Percentiles rank a stretch among this genome's conserved stretches.
Conservation (phyloP, 768 basidiomycete genomes). For the Pleurotus citrinopileatus region DNA sequence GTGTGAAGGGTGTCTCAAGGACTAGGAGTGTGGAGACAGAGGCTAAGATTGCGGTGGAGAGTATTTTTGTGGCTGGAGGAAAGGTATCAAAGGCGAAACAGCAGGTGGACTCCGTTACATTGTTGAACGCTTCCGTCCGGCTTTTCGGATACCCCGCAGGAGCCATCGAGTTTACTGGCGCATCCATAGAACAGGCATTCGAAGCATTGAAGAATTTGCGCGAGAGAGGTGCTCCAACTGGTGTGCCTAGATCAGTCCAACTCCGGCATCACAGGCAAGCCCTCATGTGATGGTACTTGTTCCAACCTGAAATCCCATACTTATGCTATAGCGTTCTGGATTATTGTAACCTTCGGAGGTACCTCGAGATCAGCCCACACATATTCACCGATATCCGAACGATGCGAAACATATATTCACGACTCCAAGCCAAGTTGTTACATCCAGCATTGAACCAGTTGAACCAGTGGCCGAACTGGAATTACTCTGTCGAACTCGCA, state of each 20-base stretch:
- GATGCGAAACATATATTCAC: neutral
- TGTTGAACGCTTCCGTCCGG: neutral
- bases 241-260: neutral
- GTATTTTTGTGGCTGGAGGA: neutral
- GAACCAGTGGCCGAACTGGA: neutral
- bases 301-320: neutral
- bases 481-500: neutral
- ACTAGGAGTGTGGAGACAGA: neutral
- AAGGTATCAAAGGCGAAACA: neutral
- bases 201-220: neutral
- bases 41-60: neutral
- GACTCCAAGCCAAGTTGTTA: neutral
- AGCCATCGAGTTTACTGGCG: neutral
- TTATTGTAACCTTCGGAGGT: neutral
- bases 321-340: neutral
- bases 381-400: neutral
- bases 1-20: neutral
- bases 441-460: neutral
- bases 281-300: too few relatives aligned
- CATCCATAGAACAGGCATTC: neutral
- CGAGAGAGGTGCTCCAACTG: neutral
- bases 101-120: neutral
- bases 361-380: neutral
- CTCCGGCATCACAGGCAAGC: neutral
- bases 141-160: neutral